Conservation (phyloP, 2,329 filamentous ascomycete species). For the Shiraia bambusicola region DNA sequence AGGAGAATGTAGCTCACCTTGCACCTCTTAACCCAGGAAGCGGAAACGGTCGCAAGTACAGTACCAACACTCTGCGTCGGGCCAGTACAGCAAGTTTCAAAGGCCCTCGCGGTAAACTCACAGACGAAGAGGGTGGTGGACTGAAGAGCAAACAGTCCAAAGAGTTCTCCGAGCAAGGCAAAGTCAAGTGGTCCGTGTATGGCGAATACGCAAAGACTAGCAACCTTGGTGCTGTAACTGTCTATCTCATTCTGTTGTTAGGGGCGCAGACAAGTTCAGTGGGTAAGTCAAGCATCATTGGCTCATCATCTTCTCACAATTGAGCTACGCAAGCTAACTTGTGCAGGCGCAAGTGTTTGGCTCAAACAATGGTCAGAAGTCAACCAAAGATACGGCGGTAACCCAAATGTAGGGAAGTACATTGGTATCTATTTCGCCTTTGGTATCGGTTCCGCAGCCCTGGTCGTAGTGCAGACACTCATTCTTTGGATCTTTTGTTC, state of each 20-base stretch:
- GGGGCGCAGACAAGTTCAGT: constrained; percentile 81
- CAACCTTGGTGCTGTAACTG: constrained; percentile 77
- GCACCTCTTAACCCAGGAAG: constrained; percentile 67
- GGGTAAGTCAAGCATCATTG: constrained; percentile 53
- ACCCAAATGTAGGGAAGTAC: constrained; percentile 80
- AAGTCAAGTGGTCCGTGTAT: constrained; percentile 97
- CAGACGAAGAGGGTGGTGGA: constrained; percentile 75
- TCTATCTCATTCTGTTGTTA: constrained; percentile 78
- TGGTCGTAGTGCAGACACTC: constrained; percentile 89
- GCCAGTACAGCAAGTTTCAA: constrained; percentile 90
- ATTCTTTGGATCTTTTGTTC: constrained; percentile 99
- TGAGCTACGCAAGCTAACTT: constrained; percentile 21
- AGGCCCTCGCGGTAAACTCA: constrained; percentile 78
- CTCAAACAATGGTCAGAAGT: constrained; percentile 87
- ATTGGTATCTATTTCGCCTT: constrained; percentile 95
- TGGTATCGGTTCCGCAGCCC: constrained; percentile 78
- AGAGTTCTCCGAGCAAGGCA: constrained; percentile 89
- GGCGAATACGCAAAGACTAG: constrained; percentile 92
- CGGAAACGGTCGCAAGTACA: constrained; percentile 63
- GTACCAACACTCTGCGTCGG: constrained; percentile 78
- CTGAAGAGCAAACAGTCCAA: constrained; percentile 82
- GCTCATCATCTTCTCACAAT: constrained; percentile 23
- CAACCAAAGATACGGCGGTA: constrained; percentile 68
- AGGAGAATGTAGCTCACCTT: constrained; percentile 71
- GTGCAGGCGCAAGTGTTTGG: constrained; percentile 78